Evolutionary conservation across 2,329 filamentous ascomycete genomes (phyloP), one percentile per base, ranked within the genome.

Genomic region (Pseudofabraea citricarpa): DNA sequence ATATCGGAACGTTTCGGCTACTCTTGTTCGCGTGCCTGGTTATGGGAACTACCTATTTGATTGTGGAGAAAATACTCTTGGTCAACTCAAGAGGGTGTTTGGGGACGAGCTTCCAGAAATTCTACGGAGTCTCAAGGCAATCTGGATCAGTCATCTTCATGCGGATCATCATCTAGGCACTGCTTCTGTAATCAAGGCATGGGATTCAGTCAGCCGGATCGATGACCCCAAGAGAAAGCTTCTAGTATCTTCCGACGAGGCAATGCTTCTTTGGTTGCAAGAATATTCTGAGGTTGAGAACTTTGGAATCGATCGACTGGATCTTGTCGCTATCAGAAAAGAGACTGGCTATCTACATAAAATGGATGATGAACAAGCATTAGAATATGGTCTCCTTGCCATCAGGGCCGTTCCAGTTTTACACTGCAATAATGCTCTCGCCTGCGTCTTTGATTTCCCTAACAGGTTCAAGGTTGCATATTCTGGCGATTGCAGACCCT

Each of bases 111-210:
- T 91, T 3, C 70, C 71, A 21, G 72, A 82, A n/a, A 73, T 95
- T 10, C 70, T 98, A n/a, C 75, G 72, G 46, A 82, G 94, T 50
- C 72, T 98, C 33, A 84, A 83, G 42, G 79, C 81, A 53, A 83
- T 98, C 50, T 95, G 89, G 81, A 93, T 98, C 65, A 95, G 88
- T 63, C 93, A 98, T 67, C 72, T 95, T 49, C 93, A 98, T 64
- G 93, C 93, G 4, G 93, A 98, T 66, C 93, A 98, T 65, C 93
- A 97, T 60, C 76, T 98, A 16, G 93, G 93, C 21, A 87, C 82
- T 1, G 74, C 79, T n/a, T 78, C 82, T 5, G 70, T 97, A n/a
- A 79, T 97, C 57, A 83, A 79, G 56, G 87, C 86, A 5, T 95
- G 90, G 87, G 81, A 87, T 52, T 56, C 71, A 43, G 74, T 62